Evolutionary conservation across 1,284 basidiomycete genomes (phyloP).

Genomic region (Rhodotorula sp.): DNA sequence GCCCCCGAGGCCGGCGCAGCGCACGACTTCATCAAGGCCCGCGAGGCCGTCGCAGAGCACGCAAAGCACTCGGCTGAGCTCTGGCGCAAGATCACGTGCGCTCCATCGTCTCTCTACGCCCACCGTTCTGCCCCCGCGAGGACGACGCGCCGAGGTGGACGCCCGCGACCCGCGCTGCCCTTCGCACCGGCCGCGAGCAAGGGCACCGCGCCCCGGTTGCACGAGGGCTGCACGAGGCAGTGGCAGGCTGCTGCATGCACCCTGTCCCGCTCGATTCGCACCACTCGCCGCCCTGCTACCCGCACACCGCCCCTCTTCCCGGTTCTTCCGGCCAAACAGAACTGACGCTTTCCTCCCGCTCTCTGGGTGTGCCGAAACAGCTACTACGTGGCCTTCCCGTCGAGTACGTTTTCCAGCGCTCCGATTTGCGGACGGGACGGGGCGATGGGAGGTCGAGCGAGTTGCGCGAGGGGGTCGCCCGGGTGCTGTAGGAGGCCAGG

Average conservation of each 20-base stretch:
- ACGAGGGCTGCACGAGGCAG: not conserved
- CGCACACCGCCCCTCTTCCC: not conserved
- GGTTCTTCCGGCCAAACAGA: not conserved
- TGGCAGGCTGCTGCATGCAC: too few relatives aligned
- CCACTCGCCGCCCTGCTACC: too few relatives aligned
- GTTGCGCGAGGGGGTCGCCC: too few relatives aligned
- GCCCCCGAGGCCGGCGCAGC: slow-evolving; percentile 5
- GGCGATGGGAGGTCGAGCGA: accelerated
- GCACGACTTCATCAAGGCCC: slow-evolving; percentile 50
- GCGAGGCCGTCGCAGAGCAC: slow-evolving; percentile 65
- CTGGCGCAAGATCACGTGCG: slow-evolving; percentile 80
- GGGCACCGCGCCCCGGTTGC: not conserved
- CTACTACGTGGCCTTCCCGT: slow-evolving; percentile 72
- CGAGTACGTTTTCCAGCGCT: slow-evolving; percentile 47
- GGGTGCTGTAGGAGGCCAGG: not conserved
- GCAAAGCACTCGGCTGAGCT: slow-evolving; percentile 73
- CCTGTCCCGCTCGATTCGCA: accelerated
- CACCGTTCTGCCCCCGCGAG: not conserved
- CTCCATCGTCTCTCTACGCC: not conserved
- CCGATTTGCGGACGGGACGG: not conserved
- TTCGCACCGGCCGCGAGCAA: too few relatives aligned
- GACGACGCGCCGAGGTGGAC: not conserved
- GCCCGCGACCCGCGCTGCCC: too few relatives aligned
- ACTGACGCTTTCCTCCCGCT: slow-evolving; percentile 15
- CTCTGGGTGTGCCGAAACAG: slow-evolving; percentile 51